Percentiles rank a stretch among this genome's conserved stretches.
Evolutionary conservation across 345 rosid genomes (phyloP).

Genomic region (Murraya koenigii): DNA sequence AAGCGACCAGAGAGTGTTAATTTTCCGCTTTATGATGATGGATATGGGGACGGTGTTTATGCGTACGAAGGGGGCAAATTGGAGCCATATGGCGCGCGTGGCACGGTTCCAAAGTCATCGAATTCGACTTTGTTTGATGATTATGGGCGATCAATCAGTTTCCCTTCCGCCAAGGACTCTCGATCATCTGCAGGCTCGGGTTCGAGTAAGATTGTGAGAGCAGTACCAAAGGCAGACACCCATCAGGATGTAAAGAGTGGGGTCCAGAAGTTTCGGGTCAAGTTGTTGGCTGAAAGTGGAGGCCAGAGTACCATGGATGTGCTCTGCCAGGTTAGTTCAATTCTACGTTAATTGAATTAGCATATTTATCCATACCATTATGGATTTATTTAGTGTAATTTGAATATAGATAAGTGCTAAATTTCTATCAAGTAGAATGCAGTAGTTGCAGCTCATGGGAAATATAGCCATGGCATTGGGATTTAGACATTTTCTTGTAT

Average conservation of each 20-base stretch:
- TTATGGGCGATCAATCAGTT: constrained; percentile 77
- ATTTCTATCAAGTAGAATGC: background rate
- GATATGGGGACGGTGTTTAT: constrained; percentile 79
- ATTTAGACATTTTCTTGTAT: background rate
- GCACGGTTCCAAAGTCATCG: constrained; percentile 81
- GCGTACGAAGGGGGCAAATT: constrained; percentile 80
- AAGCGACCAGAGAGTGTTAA: constrained; percentile 57
- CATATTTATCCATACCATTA: too few relatives aligned
- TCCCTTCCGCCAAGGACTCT: constrained; percentile 57
- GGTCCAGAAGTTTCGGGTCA: constrained; percentile 95
- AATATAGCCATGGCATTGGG: background rate
- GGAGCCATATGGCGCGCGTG: constrained; percentile 95
- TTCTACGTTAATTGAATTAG: background rate
- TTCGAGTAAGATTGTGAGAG: constrained; percentile 78
- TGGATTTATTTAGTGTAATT: too few relatives aligned
- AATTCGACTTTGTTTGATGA: constrained; percentile 77
- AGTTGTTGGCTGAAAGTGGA: constrained; percentile 76
- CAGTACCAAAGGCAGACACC: constrained; percentile 82
- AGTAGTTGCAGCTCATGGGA: background rate
- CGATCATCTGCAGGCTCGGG: constrained; percentile 21
- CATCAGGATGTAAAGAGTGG: constrained; percentile 80
- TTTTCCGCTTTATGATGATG: constrained; percentile 42
- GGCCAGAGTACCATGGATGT: constrained; percentile 89
- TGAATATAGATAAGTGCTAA: too few relatives aligned
- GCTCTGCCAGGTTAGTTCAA: constrained; percentile 72